A percentile compares a stretch with the other conserved stretches of the same genome.
phyloP scores from a whole-genome alignment of 2,329 filamentous ascomycete genomes.

The Trichoderma harzianum region DNA sequence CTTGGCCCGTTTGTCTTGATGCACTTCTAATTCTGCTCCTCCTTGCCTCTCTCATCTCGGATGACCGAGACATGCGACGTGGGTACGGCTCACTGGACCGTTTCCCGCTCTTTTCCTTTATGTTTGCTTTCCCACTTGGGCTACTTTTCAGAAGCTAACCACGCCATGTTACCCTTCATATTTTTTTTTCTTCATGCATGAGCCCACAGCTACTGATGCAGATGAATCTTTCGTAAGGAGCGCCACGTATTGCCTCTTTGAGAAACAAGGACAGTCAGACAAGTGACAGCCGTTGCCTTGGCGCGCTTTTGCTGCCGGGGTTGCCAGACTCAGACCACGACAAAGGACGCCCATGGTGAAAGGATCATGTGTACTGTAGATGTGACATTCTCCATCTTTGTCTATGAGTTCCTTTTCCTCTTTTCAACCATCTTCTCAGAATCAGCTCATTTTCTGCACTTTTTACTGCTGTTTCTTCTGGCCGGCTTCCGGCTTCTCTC shows the following conservation, averaged over 20 bases:
- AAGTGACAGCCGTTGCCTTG: not conserved
- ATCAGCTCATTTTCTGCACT: not conserved
- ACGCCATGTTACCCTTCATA: not conserved
- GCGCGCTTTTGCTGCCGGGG: not conserved
- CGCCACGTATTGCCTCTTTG: slow-evolving; percentile 5
- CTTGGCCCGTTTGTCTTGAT: not conserved
- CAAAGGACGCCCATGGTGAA: not conserved
- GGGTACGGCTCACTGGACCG: not conserved
- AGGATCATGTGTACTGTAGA: not conserved
- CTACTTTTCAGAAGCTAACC: not conserved
- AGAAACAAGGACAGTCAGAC: slow-evolving; percentile 10
- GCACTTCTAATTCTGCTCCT: not conserved
- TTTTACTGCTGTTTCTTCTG: not conserved
- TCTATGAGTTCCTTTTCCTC: not conserved
- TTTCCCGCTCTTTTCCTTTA: not conserved
- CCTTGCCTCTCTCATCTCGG: not conserved
- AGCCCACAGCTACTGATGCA: not conserved
- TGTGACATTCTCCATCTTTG: not conserved
- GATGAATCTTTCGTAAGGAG: not conserved
- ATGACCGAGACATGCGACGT: not conserved
- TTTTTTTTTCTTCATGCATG: not conserved
- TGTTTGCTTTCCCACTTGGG: not conserved
- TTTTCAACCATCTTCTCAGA: not conserved
- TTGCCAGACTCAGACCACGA: not conserved
- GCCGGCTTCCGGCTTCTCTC: not conserved